Evolutionary conservation across 352 stramenopile genomes (phyloP), one percentile per base, ranked within the genome.

Genomic region (Phytophthora pseudosyringae): DNA sequence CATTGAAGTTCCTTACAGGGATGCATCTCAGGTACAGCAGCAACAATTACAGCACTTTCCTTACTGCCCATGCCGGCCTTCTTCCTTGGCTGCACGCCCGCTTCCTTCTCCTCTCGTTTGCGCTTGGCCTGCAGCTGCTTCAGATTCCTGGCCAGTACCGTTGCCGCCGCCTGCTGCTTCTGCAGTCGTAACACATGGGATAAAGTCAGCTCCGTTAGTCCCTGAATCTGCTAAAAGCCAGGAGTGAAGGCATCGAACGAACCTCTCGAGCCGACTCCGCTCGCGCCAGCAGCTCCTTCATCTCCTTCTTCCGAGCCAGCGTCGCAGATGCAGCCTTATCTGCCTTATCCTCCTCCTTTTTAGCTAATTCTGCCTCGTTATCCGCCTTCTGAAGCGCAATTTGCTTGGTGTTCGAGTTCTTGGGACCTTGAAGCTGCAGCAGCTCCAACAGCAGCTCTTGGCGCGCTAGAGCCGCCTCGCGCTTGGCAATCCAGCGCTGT

Each of bases 211-310:
- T 21, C 21, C 21, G 21, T 21, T 21, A 21, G 21, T 21, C 21
- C 21, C 21, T 21, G 21, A 21, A 21, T 21, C 21, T 2, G 21
- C 21, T 21, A 21, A 2, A 21, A 2, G 21, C 21, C 21, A 2
- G 21, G 21, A 21, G 21, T 21, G 21, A 21, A 21, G 21, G 21
- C 21, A 21, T 21, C 21, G 21, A 21, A 47, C 60, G 13, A n/a
- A 86, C 78, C 69, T 81, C 60, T 56, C 52, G 35, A 11, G 75
- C 66, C 9, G 52, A 48, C 13, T 60, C 32, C 7, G 73, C 69
- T 57, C 65, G 66, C 12, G 59, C 59, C 47, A 82, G 69, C 5
- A 82, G 41, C 43, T 72, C 52, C 36, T 64, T 70, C 1, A 86
- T 48, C 58, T 84, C 70, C 36, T 81, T 76, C n/a, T 75, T 81